Conservation (phyloP, 371 early-diverging fungal species). For the Syncephalastrum racemosum region DNA sequence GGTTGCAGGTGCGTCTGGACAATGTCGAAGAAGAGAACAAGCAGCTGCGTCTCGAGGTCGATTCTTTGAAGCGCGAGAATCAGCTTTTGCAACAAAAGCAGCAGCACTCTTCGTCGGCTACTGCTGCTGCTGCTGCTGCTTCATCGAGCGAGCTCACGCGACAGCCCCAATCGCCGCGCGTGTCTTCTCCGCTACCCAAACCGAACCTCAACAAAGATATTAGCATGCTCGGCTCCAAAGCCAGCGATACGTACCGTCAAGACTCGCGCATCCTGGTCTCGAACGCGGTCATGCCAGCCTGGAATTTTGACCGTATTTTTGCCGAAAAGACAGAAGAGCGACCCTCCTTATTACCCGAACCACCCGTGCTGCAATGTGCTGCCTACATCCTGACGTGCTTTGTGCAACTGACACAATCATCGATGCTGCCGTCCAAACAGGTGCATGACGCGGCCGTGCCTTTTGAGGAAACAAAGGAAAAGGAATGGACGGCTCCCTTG, state of each 20-base stretch:
- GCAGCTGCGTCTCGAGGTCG: constrained; percentile 56
- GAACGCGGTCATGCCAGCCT: constrained; percentile 48
- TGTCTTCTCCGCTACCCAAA: constrained; percentile 34
- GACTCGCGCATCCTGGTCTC: constrained; percentile 48
- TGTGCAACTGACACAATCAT: constrained; percentile 23
- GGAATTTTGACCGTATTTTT: constrained; percentile 44
- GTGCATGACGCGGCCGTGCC: too few relatives aligned
- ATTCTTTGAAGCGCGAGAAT: constrained; percentile 40
- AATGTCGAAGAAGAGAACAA: constrained; percentile 59
- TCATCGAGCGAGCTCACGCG: constrained; percentile 11
- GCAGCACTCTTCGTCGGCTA: background rate
- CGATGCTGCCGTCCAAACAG: too few relatives aligned
- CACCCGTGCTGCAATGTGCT: constrained; percentile 15
- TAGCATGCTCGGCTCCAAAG: constrained; percentile 44
- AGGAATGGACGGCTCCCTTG: constrained; percentile 15
- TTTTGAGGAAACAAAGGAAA: background rate
- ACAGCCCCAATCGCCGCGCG: constrained; percentile 31
- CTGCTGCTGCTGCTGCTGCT: constrained; percentile 11
- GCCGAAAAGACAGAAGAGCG: background rate
- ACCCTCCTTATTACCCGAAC: background rate
- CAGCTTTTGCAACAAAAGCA: constrained; percentile 26
- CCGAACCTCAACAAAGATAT: constrained; percentile 49
- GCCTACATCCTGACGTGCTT: constrained; percentile 30
- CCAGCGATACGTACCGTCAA: constrained; percentile 49
- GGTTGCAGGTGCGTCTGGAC: constrained; percentile 43